Evolutionary conservation across 148 eudicot species (phyloP).

Genomic region (Suaeda aralocaspica): DNA sequence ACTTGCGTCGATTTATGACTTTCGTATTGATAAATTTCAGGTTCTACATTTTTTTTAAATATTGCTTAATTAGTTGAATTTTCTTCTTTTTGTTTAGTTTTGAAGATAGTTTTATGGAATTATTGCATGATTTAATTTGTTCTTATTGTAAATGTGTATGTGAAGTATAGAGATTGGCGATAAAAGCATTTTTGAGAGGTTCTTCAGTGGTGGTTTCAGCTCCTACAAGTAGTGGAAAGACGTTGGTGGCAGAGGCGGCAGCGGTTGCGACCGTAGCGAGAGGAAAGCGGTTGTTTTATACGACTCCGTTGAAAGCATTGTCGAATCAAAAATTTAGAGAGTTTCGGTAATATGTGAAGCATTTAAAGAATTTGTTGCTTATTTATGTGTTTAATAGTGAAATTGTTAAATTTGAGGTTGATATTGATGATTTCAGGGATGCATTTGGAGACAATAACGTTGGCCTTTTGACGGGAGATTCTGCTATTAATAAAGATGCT

Average conservation of each 20-base stretch:
- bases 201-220: slow-evolving; percentile 98
- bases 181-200: slow-evolving; percentile 84
- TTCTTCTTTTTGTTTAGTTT: background rate
- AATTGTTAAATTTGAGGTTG: background rate
- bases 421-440: slow-evolving; percentile 41
- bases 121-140: background rate
- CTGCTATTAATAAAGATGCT: slow-evolving; percentile 92
- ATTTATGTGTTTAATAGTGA: background rate
- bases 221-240: slow-evolving; percentile 96
- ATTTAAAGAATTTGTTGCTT: background rate
- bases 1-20: slow-evolving; percentile 72
- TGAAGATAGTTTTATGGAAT: background rate
- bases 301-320: slow-evolving; percentile 93
- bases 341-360: slow-evolving; percentile 50
- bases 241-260: slow-evolving; percentile 94
- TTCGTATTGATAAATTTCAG: slow-evolving; percentile 91
- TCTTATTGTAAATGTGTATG: slow-evolving; percentile 4
- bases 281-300: slow-evolving; percentile 81
- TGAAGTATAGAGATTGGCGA: slow-evolving; percentile 53
- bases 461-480: slow-evolving; percentile 98
- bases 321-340: slow-evolving; percentile 98
- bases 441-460: slow-evolving; percentile 87
- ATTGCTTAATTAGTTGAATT: background rate
- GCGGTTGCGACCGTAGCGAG: slow-evolving; percentile 85
- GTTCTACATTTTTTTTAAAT: slow-evolving; percentile 28